Conservation (phyloP, 1,139 yeast species). For the Nakaseomyces bracarensis region DNA sequence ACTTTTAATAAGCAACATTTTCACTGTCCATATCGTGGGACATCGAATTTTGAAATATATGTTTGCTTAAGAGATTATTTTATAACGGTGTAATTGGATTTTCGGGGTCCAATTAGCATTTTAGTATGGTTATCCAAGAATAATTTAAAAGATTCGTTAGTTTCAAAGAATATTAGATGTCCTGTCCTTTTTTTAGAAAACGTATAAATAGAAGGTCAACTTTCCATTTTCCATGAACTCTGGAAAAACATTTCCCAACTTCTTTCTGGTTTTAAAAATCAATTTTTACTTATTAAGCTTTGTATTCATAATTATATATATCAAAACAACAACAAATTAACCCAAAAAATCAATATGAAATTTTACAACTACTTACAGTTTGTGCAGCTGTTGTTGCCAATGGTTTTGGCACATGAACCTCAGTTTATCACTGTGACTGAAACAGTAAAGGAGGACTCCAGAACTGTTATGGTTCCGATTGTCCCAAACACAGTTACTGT, state of each 20-base stretch:
- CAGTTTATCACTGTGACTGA: not conserved
- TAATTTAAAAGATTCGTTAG: not conserved
- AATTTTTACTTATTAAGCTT: not conserved
- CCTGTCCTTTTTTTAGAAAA: not conserved
- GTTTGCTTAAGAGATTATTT: not conserved
- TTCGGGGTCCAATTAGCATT: not conserved
- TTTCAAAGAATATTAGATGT: not conserved
- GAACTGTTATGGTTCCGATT: not conserved
- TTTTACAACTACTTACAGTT: not conserved
- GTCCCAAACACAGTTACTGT: not conserved
- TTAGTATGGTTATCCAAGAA: not conserved
- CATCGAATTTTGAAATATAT: too few species aligned
- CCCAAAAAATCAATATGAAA: not conserved
- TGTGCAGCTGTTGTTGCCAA: not conserved
- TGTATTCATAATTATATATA: not conserved
- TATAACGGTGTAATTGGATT: too few species aligned
- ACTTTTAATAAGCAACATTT: too few species aligned
- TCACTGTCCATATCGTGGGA: too few species aligned
- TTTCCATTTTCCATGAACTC: not conserved
- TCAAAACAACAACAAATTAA: not conserved
- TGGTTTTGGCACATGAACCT: not conserved
- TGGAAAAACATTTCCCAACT: not conserved
- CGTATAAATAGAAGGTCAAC: conserved; percentile 6
- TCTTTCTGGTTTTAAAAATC: not conserved
- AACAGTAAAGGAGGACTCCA: not conserved